Evolutionary conservation across 2,329 filamentous ascomycete genomes (phyloP).

Genomic region (Capronia epimyces): DNA sequence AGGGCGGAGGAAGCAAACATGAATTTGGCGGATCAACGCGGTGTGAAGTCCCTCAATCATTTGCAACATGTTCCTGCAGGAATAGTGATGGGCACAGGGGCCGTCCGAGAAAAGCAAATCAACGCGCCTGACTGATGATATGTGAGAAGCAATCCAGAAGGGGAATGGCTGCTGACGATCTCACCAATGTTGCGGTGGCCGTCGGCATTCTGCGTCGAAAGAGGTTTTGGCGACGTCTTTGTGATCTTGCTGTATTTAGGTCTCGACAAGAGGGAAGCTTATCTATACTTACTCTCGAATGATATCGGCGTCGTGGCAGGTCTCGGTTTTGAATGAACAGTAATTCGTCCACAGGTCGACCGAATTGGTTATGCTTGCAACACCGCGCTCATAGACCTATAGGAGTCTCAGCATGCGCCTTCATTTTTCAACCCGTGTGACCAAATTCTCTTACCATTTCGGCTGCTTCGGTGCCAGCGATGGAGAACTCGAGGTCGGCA

Average conservation of each 20-base stretch:
- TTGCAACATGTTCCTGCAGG: conserved; percentile 15
- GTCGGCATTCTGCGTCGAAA: conserved; percentile 37
- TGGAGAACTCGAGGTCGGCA: conserved; percentile 93
- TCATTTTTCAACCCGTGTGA: conserved; percentile 3
- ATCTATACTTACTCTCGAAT: conserved; percentile 98
- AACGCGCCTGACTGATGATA: conserved; percentile 48
- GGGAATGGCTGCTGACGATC: conserved; percentile 52
- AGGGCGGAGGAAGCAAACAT: conserved; percentile 43
- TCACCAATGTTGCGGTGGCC: conserved; percentile 50
- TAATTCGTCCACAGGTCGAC: conserved; percentile 97
- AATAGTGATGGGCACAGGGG: conserved; percentile 13
- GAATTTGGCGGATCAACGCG: conserved; percentile 34
- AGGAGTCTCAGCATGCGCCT: conserved; percentile 12
- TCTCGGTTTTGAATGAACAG: conserved; percentile 96
- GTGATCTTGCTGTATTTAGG: conserved; percentile 38
- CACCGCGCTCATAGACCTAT: conserved; percentile 89
- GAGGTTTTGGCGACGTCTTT: conserved; percentile 31
- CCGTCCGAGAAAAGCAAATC: conserved; percentile 32
- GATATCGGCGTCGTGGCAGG: conserved; percentile 85
- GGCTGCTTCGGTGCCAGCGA: conserved; percentile 91
- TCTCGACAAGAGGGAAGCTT: conserved; percentile 60
- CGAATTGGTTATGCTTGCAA: conserved; percentile 86
- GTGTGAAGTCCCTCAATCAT: conserved; percentile 23
- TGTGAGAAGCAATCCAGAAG: conserved; percentile 46
- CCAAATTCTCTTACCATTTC: conserved; percentile 66